A percentile compares a stretch with the other conserved stretches of the same genome.
These are phyloP conservation scores for Arthrobotrys megalospora DNA, from an alignment of 2,329 filamentous ascomycete species.

Conservation along the genomic window DNA sequence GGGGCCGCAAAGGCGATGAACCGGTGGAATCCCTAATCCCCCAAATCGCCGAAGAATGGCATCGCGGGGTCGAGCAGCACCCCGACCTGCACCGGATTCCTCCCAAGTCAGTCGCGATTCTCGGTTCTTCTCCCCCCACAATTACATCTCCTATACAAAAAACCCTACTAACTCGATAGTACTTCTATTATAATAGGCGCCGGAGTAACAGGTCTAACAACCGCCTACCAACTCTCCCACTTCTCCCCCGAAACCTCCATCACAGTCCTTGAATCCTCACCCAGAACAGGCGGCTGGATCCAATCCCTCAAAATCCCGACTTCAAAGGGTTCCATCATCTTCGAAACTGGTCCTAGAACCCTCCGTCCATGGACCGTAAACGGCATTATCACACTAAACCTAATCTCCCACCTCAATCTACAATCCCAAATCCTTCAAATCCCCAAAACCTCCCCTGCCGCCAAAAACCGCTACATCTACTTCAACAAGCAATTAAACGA, in stretches of 20 bases:
- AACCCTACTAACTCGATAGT: constrained; percentile 4
- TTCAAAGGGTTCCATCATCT: constrained; percentile 73
- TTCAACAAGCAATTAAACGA: constrained; percentile 85
- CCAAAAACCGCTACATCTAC: constrained; percentile 83
- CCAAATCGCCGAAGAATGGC: constrained; percentile 48
- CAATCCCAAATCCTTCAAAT: constrained; percentile 67
- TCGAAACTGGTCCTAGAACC: constrained; percentile 88
- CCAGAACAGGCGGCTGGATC: constrained; percentile 86
- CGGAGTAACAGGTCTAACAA: constrained; percentile 84
- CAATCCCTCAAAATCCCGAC: constrained; percentile 76
- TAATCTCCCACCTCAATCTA: constrained; percentile 72
- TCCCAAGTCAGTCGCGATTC: constrained; percentile 64
- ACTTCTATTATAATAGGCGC: constrained; percentile 72
- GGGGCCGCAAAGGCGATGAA: constrained; percentile 18
- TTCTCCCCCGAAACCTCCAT: constrained; percentile 79
- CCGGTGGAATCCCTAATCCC: constrained; percentile 31
- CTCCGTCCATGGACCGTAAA: constrained; percentile 74
- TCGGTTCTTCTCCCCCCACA: constrained; percentile 62
- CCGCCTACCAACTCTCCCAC: constrained; percentile 82
- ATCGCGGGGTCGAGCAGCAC: constrained; percentile 50
- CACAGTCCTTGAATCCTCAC: constrained; percentile 82
- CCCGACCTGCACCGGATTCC: constrained; percentile 54
- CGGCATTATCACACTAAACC: constrained; percentile 77
- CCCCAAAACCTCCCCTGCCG: constrained; percentile 70
- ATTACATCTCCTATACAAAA: neutral